phyloP scores from a whole-genome alignment of 2,329 filamentous ascomycete species.

The Nothopassalora personata region DNA sequence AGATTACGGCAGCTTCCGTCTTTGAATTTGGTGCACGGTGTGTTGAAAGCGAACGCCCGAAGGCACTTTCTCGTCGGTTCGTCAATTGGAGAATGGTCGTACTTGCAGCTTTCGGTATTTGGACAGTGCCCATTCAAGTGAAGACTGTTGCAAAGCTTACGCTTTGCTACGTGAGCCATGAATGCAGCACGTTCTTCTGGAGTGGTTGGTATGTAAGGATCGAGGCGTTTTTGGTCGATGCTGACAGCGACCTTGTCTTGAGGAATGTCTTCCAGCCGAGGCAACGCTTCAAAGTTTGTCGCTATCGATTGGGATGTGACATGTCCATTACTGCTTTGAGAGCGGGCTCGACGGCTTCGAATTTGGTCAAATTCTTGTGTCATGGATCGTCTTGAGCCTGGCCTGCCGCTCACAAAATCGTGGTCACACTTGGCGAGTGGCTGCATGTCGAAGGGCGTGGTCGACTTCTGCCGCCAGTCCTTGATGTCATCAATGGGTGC shows the following conservation, averaged over 20 bases:
- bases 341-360: not conserved
- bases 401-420: conserved; percentile 18
- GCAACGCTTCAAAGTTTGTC: conserved; percentile 7
- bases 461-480: conserved; percentile 14
- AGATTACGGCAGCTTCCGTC: conserved; percentile 39
- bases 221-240: conserved; percentile 44
- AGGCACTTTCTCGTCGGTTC: conserved; percentile 38
- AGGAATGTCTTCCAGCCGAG: conserved; percentile 20
- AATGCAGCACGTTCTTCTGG: conserved; percentile 38
- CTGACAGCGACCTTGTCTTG: conserved; percentile 43
- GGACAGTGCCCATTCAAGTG: conserved; percentile 35
- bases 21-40: conserved; percentile 36
- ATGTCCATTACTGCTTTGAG: not conserved
- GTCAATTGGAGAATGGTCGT: conserved; percentile 44
- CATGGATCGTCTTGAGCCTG: not conserved
- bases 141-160: conserved; percentile 48
- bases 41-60: conserved; percentile 41
- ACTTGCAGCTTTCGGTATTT: conserved; percentile 37
- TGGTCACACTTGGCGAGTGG: conserved; percentile 15
- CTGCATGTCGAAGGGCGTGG: conserved; percentile 9
- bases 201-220: conserved; percentile 38
- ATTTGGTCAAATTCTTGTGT: not conserved
- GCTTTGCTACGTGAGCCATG: conserved; percentile 33
- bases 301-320: not conserved
- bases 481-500: conserved; percentile 6